Percentiles rank a stretch among this genome's conserved stretches.
phyloP scores from a whole-genome alignment of 2,329 filamentous ascomycete genomes.

The Sphaerulina musiva region DNA sequence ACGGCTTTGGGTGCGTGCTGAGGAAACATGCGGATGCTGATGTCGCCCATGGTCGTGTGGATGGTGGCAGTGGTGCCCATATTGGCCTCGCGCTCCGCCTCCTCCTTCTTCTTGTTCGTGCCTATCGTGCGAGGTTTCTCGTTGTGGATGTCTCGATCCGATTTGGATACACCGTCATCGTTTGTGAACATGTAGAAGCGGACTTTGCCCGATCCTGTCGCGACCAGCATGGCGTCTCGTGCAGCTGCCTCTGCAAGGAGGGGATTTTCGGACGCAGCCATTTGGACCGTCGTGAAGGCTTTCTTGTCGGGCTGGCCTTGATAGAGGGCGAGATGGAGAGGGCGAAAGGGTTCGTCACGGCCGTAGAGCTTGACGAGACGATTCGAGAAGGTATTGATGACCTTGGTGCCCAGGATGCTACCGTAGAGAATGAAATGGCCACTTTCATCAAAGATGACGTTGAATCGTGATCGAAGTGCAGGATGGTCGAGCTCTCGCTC shows the following conservation, averaged over 20 bases:
- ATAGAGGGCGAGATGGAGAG: constrained; percentile 78
- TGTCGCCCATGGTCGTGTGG: constrained; percentile 91
- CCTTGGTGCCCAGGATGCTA: constrained; percentile 85
- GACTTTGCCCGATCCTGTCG: constrained; percentile 76
- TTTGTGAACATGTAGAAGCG: constrained; percentile 99
- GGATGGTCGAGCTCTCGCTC: constrained; percentile 79
- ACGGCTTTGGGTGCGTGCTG: constrained; percentile 89
- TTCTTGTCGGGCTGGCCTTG: constrained; percentile 96
- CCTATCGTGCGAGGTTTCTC: constrained; percentile 72
- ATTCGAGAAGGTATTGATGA: constrained; percentile 93
- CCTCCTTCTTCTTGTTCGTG: constrained; percentile 44
- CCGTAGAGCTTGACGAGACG: constrained; percentile 84
- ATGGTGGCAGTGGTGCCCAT: constrained; percentile 74
- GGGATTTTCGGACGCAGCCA: constrained; percentile 93
- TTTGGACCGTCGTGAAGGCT: constrained; percentile 84
- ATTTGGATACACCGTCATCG: constrained; percentile 73
- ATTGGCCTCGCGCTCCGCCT: constrained; percentile 56
- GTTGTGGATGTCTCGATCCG: constrained; percentile 85
- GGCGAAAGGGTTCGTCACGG: constrained; percentile 79
- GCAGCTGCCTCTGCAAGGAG: constrained; percentile 86
- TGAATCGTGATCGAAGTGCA: constrained; percentile 61
- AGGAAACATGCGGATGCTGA: constrained; percentile 86
- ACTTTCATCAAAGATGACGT: constrained; percentile 92
- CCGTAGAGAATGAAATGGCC: constrained; percentile 93
- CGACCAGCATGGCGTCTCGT: constrained; percentile 80